Evolutionary conservation across 2,329 filamentous ascomycete species (phyloP), one percentile per base, ranked within the genome.

Genomic region (Colletotrichum liaoningense): DNA sequence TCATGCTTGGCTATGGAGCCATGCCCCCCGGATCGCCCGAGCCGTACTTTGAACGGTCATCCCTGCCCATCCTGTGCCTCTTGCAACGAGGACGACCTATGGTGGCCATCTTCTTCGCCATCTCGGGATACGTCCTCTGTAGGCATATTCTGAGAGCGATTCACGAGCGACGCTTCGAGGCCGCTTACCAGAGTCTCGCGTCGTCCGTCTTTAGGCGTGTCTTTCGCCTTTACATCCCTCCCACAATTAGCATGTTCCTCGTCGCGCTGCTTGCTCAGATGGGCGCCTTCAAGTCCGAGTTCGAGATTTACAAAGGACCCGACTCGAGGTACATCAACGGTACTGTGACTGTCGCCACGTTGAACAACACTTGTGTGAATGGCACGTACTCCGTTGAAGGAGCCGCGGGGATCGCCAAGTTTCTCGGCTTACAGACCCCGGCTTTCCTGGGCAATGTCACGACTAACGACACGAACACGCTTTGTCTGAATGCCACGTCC

Each of bases 71-170:
- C 67, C 58, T 85, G 35, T 84, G 83, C 59, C 80, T 85, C 3
- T 60, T 84, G 73, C 81, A 84, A 66, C 81, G 83, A 52, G 83
- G 83, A 4, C 79, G 82, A 5, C 79, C 83, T 12, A 85, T 85
- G 83, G 83, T 85, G 5, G 81, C 83, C 65, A 83, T 85, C 52
- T 85, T 85, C 78, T 85, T 85, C 63, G 83, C 82, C 76, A 84
- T 85, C 33, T 85, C 83, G 0, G 83, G 83, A n/a, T 85, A 85
- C 63, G 83, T 84, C 30, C 78, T 85, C 42, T 83, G 80, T 26
- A 79, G 83, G 6, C 82, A 84, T 66, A 81, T 84, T 24, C 68
- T 84, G 14, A 75, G 80, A n/a, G 74, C 80, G 5, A 83, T 84
- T 0, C 80, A 83, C 49, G 79, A 83, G 67, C 80, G 79, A 2